A percentile compares a stretch with the other conserved stretches of the same genome.
Evolutionary conservation across 345 rosid genomes (phyloP).

Genomic region (Lepidium africanum): DNA sequence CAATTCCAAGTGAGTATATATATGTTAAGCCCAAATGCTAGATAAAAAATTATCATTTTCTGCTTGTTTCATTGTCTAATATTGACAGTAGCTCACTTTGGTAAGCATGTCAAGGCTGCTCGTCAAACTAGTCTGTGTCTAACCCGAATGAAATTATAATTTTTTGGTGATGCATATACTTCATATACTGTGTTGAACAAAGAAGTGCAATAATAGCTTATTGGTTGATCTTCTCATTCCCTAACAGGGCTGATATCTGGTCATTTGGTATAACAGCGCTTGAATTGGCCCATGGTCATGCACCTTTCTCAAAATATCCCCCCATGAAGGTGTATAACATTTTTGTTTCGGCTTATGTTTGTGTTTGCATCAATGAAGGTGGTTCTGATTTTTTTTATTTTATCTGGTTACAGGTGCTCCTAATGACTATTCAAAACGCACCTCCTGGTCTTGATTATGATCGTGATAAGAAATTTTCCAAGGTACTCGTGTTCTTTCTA

Average conservation of each 20-base stretch:
- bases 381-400: background rate
- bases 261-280: slow-evolving; percentile 97
- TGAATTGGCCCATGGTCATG: slow-evolving; percentile 99
- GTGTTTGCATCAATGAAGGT: background rate
- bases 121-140: background rate
- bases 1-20: slow-evolving; percentile 76
- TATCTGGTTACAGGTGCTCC: slow-evolving; percentile 53
- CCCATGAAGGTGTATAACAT: slow-evolving; percentile 82
- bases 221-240: slow-evolving; percentile 18
- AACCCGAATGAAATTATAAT: background rate
- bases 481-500: slow-evolving; percentile 86
- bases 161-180: background rate
- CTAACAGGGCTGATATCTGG: slow-evolving; percentile 96
- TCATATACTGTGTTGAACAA: background rate
- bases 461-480: slow-evolving; percentile 94
- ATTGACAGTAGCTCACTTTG: background rate
- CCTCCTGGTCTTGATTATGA: slow-evolving; percentile 99
- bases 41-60: background rate
- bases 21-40: background rate
- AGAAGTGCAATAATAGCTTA: slow-evolving; percentile 4
- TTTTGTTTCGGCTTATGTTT: background rate
- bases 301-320: slow-evolving; percentile 96
- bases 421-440: slow-evolving; percentile 98
- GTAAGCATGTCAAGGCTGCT: background rate
- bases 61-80: background rate